phyloP scores from a whole-genome alignment of 75 land plant species.

The Adiantum capillusveneris region DNA sequence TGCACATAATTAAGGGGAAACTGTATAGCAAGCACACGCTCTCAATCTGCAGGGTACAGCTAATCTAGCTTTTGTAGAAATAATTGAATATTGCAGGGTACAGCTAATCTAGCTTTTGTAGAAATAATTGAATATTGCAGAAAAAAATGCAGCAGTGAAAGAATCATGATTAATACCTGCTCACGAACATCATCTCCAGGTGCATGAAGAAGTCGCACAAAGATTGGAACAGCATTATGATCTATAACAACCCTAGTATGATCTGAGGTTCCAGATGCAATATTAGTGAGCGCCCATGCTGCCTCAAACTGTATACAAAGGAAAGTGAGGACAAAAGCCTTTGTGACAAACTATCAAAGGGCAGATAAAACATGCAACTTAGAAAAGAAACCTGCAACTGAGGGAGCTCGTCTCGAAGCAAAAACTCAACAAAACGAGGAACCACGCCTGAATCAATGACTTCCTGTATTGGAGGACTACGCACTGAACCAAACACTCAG shows the following conservation, averaged over 20 bases:
- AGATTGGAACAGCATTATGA: conserved; percentile 51
- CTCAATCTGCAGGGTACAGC: too few relatives aligned
- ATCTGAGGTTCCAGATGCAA: conserved; percentile 78
- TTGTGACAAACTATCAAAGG: too few relatives aligned
- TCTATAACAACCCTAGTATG: conserved; percentile 68
- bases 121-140: too few relatives aligned
- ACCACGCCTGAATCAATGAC: conserved; percentile 61
- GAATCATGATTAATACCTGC: too few relatives aligned
- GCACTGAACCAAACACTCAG: background rate
- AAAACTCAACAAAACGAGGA: conserved; percentile 72
- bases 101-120: too few relatives aligned
- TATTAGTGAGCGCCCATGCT: conserved; percentile 78
- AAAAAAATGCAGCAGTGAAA: too few relatives aligned
- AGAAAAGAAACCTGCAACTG: conserved; percentile 96
- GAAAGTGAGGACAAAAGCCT: too few relatives aligned
- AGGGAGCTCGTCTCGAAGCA: conserved; percentile 46
- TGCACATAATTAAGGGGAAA: background rate
- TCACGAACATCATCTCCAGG: conserved; percentile 73
- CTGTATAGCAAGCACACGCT: too few relatives aligned
- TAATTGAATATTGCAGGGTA: too few relatives aligned
- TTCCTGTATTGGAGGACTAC: conserved; percentile 60
- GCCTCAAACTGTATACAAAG: conserved; percentile 73
- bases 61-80: too few relatives aligned
- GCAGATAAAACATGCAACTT: conserved; percentile 1
- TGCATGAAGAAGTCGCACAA: conserved; percentile 47